Evolutionary conservation across 768 basidiomycete species (phyloP).

Genomic region (Gyrodon lividus): DNA sequence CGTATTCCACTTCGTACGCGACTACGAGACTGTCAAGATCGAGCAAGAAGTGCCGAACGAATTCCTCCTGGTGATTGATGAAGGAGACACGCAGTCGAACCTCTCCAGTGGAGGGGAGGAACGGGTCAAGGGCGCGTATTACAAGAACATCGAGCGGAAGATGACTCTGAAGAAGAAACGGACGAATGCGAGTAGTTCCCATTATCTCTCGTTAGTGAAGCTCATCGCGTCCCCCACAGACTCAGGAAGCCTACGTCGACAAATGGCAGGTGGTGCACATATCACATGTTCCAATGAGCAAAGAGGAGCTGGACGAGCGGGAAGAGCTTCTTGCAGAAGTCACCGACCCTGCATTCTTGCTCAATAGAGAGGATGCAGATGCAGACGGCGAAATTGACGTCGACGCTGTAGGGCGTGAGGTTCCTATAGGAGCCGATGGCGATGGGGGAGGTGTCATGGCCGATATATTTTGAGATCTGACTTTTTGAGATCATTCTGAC

Average conservation of each 20-base stretch:
- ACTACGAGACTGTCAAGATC: slow-evolving; percentile 85
- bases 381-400: slow-evolving; percentile 57
- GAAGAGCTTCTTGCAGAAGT: slow-evolving; percentile 78
- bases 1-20: slow-evolving; percentile 73
- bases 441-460: slow-evolving; percentile 38
- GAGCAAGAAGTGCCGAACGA: slow-evolving; percentile 87
- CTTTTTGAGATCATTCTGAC: slow-evolving; percentile 2
- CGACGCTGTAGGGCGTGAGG: slow-evolving; percentile 64
- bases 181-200: slow-evolving; percentile 56
- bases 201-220: neutral
- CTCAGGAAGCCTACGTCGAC: slow-evolving; percentile 69
- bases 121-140: slow-evolving; percentile 71
- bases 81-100: slow-evolving; percentile 42
- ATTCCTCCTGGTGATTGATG: slow-evolving; percentile 73
- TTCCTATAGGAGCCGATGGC: slow-evolving; percentile 42
- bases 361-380: slow-evolving; percentile 46
- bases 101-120: slow-evolving; percentile 38
- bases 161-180: slow-evolving; percentile 86
- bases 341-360: slow-evolving; percentile 60
- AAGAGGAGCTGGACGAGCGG: slow-evolving; percentile 77
- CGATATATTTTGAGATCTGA: slow-evolving; percentile 31
- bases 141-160: slow-evolving; percentile 87
- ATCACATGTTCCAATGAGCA: slow-evolving; percentile 65
- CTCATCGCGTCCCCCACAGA: slow-evolving; percentile 35
- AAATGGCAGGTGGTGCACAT: slow-evolving; percentile 83